phyloP scores from a whole-genome alignment of 495 filamentous ascomycete genomes.

The Trichoderma erinaceum region DNA sequence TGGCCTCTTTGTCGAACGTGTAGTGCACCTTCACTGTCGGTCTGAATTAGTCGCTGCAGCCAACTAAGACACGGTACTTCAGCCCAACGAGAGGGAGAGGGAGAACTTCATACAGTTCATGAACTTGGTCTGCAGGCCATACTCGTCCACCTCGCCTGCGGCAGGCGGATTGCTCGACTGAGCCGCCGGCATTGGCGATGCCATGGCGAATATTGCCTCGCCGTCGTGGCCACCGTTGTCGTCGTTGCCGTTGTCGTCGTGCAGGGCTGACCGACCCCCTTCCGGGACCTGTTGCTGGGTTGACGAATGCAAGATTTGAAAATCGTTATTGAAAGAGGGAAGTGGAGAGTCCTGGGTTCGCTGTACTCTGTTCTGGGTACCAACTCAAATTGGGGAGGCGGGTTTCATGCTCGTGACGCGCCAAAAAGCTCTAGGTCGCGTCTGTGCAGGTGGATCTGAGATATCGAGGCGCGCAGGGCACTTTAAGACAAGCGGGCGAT shows the following conservation, averaged over 20 bases:
- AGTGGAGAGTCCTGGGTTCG: slow-evolving; percentile 9
- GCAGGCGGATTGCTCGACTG: slow-evolving; percentile 37
- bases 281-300: slow-evolving; percentile 2
- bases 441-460: slow-evolving; percentile 8
- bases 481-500: background rate
- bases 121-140: slow-evolving; percentile 40
- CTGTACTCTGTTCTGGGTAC: slow-evolving; percentile 1
- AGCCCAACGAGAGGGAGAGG: slow-evolving; percentile 1
- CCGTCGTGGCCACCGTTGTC: background rate
- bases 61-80: background rate
- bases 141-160: slow-evolving; percentile 45
- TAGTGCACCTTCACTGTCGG: slow-evolving; percentile 88
- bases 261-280: background rate
- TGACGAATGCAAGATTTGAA: background rate
- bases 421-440: slow-evolving; percentile 8
- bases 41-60: background rate
- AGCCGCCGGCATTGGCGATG: slow-evolving; percentile 15
- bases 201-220: slow-evolving; percentile 14
- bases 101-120: slow-evolving; percentile 45
- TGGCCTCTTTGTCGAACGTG: slow-evolving; percentile 85
- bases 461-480: slow-evolving; percentile 3
- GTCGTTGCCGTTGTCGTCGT: background rate
- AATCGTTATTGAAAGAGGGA: background rate
- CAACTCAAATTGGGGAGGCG: slow-evolving; percentile 15
- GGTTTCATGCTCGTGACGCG: slow-evolving; percentile 19